Evolutionary conservation across 2,329 filamentous ascomycete species (phyloP), one percentile per base, ranked within the genome.

Genomic region (Coniochaeta sp.): DNA sequence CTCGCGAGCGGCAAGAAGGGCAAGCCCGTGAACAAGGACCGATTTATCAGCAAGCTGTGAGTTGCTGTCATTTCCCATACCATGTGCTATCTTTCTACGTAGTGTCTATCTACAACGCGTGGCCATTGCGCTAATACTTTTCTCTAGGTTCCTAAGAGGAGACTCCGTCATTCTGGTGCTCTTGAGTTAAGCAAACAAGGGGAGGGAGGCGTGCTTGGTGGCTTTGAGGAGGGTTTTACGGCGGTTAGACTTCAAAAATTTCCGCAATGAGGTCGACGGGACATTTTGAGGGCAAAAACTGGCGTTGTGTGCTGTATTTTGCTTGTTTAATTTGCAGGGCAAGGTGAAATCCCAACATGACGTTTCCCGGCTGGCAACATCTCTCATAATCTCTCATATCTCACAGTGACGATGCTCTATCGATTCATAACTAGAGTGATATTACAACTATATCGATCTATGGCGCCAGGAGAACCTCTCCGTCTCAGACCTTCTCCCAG

Each of bases 31-130:
- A 99, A 99, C 80, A 97, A 98, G 85, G 95, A 99, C 76, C 83
- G 95, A 47, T 97, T 97, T 76, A 95, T 98, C 71, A 96, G 91
- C 83, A 97, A 97, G 81, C 93, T 97, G 93, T 93, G 74, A 67
- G 87, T 83, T 83, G 28, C n/a, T 22, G 2, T 40, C n/a, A n/a
- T n/a, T 55, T 8, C 68, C 67, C 58, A 66, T 68, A 55, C 66
- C 64, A n/a, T n/a, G n/a, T n/a, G n/a, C n/a, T n/a, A n/a, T n/a
- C n/a, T n/a, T n/a, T n/a, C n/a, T n/a, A n/a, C n/a, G n/a, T n/a
- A n/a, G n/a, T n/a, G n/a, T n/a, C n/a, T n/a, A n/a, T n/a, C n/a
- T n/a, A n/a, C 65, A 68, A 69, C 60, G 66, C 10, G 10, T 26
- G 42, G 6, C 26, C 68, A 66, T 69, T 32, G 10, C 59, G 19